Evolutionary conservation across 176 grass and related monocot genomes (phyloP).

Genomic region (Aechmea fasciata): DNA sequence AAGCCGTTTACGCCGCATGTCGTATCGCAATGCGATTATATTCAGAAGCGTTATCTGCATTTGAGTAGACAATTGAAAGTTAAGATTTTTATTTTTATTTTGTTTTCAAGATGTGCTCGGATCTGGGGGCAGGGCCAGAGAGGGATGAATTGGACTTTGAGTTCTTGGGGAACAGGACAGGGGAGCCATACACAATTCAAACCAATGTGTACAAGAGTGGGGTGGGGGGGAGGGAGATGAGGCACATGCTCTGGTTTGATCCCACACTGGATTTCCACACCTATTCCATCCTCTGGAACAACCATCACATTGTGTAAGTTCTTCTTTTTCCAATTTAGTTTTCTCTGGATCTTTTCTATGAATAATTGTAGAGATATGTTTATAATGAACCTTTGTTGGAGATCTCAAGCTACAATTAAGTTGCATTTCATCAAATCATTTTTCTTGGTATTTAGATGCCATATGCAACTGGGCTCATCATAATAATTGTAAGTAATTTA

Average conservation of each 20-base stretch:
- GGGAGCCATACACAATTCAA: constrained; percentile 91
- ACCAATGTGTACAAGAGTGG: constrained; percentile 91
- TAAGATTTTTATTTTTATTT: neutral
- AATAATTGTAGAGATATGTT: no score
- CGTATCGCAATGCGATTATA: no score
- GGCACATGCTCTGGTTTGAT: constrained; percentile 95
- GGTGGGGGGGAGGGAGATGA: constrained; percentile 82
- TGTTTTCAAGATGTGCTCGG: constrained; percentile 77
- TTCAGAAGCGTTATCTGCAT: neutral
- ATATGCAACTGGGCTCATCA: no score
- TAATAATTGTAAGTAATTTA: no score
- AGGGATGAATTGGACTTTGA: constrained; percentile 95
- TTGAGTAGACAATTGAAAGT: neutral
- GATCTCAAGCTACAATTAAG: no score
- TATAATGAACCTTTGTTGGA: no score
- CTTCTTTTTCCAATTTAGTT: neutral
- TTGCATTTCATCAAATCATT: no score
- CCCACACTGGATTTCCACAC: constrained; percentile 88
- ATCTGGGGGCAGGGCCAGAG: constrained; percentile 58
- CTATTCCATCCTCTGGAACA: constrained; percentile 95
- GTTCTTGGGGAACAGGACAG: constrained; percentile 93
- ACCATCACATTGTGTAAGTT: constrained; percentile 75
- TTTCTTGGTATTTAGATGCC: no score
- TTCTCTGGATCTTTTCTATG: no score
- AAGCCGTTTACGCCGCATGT: neutral